Conservation (phyloP, 192 early-diverging fungal genomes). For the Coemansia furcata region DNA sequence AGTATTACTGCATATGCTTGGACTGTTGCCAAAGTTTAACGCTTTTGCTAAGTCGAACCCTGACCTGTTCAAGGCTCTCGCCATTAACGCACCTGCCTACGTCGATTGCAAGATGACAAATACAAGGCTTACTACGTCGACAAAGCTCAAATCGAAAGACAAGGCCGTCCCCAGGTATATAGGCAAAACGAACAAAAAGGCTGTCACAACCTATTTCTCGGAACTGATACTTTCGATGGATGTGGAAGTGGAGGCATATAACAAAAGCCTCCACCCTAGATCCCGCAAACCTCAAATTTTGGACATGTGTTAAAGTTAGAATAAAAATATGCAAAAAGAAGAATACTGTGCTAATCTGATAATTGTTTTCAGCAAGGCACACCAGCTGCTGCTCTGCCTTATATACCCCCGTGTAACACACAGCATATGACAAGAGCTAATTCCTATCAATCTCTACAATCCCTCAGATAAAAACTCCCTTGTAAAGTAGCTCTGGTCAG, state of each 20-base stretch:
- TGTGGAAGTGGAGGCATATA: background rate
- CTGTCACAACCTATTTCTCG: background rate
- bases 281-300: too few relatives aligned
- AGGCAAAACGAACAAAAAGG: background rate
- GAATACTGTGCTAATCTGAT: too few relatives aligned
- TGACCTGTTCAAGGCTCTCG: background rate
- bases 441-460: too few relatives aligned
- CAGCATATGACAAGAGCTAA: too few relatives aligned
- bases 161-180: background rate
- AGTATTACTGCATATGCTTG: background rate
- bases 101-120: background rate
- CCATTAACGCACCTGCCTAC: background rate
- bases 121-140: background rate
- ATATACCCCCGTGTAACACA: too few relatives aligned
- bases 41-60: background rate
- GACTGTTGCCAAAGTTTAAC: background rate
- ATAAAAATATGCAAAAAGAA: too few relatives aligned
- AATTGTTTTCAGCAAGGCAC: too few relatives aligned
- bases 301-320: too few relatives aligned
- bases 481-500: too few relatives aligned
- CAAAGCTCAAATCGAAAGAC: too few relatives aligned
- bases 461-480: too few relatives aligned
- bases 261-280: background rate
- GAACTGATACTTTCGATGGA: background rate
- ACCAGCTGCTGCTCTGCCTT: too few relatives aligned